phyloP scores from a whole-genome alignment of 2,329 filamentous ascomycete species.

The Cladosporium colombiae region DNA sequence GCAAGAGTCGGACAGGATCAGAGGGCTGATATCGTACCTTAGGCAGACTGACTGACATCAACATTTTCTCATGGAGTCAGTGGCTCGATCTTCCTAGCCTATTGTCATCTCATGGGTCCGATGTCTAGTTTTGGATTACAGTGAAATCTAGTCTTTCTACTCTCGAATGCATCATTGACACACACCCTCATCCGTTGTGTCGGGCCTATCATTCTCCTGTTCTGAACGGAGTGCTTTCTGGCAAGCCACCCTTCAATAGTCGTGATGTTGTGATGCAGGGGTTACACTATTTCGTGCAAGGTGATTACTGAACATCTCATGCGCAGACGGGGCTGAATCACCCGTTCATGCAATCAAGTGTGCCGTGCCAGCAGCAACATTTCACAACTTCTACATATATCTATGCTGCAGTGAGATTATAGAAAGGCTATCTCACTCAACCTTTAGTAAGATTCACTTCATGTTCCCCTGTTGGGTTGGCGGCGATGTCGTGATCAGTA shows the following conservation, averaged over 20 bases:
- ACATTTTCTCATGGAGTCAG: no score
- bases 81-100: no score
- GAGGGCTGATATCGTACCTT: not conserved
- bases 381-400: not conserved
- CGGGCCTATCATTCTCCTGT: not conserved
- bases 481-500: constrained; percentile 1
- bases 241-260: not conserved
- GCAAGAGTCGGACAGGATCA: not conserved
- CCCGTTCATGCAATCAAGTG: not conserved
- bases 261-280: not conserved
- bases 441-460: not conserved
- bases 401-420: not conserved
- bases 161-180: not conserved
- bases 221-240: not conserved
- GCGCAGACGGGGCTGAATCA: not conserved
- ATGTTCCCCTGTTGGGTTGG: not conserved
- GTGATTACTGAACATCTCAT: not conserved
- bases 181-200: no score
- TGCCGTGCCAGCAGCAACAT: not conserved
- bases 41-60: not conserved
- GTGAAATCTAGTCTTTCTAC: no score
- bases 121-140: no score
- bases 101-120: no score
- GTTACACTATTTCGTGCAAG: not conserved
- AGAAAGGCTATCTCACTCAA: not conserved